Conservation (phyloP, 768 basidiomycete species). For the Tricholoma sp. region DNA sequence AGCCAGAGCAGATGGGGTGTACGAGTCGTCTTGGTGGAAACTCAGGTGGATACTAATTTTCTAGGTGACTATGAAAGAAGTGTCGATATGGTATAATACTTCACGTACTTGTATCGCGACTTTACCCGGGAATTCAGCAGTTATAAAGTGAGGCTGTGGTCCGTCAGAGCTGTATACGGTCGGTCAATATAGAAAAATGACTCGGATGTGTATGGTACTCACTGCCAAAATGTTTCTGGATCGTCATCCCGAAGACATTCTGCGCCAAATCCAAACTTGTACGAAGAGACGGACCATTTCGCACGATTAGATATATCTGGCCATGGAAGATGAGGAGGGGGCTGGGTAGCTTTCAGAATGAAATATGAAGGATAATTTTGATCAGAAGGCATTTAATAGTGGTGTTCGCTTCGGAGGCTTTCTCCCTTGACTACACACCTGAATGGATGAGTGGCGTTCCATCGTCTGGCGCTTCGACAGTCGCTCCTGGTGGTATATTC, state of each 20-base stretch:
- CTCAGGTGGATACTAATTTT: conserved; percentile 85
- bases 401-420: not conserved
- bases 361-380: conserved; percentile 6
- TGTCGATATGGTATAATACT: not conserved
- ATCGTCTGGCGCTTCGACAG: conserved; percentile 22
- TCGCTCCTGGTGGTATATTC: conserved; percentile 16
- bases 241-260: conserved; percentile 88
- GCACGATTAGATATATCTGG: conserved; percentile 86
- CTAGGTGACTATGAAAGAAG: conserved; percentile 32
- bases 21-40: conserved; percentile 87
- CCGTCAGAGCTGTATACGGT: conserved; percentile 68
- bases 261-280: conserved; percentile 94
- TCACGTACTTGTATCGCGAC: conserved; percentile 74
- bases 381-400: not conserved
- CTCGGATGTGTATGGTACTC: conserved; percentile 28
- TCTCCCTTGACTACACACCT: conserved; percentile 17
- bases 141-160: conserved; percentile 95
- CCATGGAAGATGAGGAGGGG: conserved; percentile 59
- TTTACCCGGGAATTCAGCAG: conserved; percentile 87
- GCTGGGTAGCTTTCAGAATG: conserved; percentile 27
- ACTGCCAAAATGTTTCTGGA: conserved; percentile 98
- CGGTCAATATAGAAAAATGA: not conserved
- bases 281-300: conserved; percentile 94
- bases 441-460: conserved; percentile 31
- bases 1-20: conserved; percentile 88